phyloP scores from a whole-genome alignment of 2,329 filamentous ascomycete genomes.

The Aspergillus tamarii region DNA sequence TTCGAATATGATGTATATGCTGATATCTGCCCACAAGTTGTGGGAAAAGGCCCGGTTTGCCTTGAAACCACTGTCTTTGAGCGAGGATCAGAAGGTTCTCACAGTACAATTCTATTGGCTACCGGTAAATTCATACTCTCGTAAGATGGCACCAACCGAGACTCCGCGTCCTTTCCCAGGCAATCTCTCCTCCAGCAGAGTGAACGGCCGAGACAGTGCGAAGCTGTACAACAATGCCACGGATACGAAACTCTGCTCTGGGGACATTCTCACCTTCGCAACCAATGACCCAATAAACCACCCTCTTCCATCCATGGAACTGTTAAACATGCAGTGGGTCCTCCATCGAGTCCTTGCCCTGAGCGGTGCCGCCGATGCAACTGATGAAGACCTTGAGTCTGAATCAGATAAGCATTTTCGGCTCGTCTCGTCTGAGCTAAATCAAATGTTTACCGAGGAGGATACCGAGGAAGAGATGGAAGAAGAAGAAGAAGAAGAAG shows the following conservation, averaged over 20 bases:
- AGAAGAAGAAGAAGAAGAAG: too few species aligned
- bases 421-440: too few species aligned
- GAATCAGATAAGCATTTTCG: too few species aligned
- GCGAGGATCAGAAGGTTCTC: background rate
- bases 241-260: background rate
- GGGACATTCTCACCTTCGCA: background rate
- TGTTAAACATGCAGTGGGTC: too few species aligned
- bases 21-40: background rate
- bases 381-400: too few species aligned
- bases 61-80: background rate
- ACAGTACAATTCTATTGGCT: background rate
- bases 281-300: background rate
- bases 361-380: too few species aligned
- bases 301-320: background rate
- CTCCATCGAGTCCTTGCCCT: too few species aligned
- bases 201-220: background rate
- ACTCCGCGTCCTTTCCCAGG: background rate
- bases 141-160: background rate
- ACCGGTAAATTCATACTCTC: background rate
- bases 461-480: too few species aligned
- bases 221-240: background rate
- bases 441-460: too few species aligned
- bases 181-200: background rate
- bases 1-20: background rate
- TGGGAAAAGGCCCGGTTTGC: background rate